Conservation (phyloP, 164 flowering plant genomes). For the Vitis rupestris region DNA sequence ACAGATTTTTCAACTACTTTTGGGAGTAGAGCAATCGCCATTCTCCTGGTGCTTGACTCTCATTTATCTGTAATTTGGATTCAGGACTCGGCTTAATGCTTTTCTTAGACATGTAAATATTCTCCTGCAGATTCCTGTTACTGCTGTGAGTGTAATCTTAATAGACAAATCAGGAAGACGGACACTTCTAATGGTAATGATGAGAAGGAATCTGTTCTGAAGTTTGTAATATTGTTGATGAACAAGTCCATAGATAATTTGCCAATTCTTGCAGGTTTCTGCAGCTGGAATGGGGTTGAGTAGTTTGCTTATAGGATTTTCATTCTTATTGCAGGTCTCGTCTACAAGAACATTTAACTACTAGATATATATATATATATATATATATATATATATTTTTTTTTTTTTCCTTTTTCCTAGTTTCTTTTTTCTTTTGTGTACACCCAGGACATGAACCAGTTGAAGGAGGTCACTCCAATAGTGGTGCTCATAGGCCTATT, state of each 20-base stretch:
- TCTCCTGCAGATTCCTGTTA: not conserved
- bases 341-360: not conserved
- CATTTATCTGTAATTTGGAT: not conserved
- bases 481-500: no score
- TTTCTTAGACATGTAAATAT: not conserved
- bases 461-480: no score
- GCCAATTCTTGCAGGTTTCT: not conserved
- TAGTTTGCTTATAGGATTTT: not conserved
- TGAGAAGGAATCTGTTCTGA: no score
- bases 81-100: not conserved
- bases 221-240: no score
- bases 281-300: slow-evolving; percentile 5
- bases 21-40: not conserved
- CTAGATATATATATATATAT: no score
- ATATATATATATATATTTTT: no score
- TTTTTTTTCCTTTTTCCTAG: no score
- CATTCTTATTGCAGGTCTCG: not conserved
- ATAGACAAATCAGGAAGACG: slow-evolving; percentile 1
- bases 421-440: no score
- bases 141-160: not conserved
- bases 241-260: no score
- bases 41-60: not conserved
- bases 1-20: not conserved
- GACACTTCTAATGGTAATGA: slow-evolving; percentile 1
- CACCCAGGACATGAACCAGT: no score